Evolutionary conservation across 2,329 filamentous ascomycete genomes (phyloP).

Genomic region (Fusarium nematophilum): DNA sequence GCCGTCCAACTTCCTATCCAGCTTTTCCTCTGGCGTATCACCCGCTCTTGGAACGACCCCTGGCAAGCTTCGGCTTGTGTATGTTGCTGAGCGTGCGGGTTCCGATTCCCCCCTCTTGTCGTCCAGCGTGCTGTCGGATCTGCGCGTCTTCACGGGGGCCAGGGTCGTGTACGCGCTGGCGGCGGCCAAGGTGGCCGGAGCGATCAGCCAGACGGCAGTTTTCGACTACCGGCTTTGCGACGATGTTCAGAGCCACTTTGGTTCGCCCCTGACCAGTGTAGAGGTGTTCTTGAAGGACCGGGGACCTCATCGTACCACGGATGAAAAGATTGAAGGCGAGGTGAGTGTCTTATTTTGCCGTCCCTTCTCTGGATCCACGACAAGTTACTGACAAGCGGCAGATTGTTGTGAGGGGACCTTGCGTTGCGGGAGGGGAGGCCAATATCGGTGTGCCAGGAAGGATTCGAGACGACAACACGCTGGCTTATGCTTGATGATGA

Average conservation of each 20-base stretch:
- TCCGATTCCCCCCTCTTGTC: conserved; percentile 72
- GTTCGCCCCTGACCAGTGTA: conserved; percentile 80
- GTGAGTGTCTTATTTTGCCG: conserved; percentile 56
- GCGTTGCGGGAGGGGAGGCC: conserved; percentile 75
- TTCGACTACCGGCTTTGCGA: conserved; percentile 81
- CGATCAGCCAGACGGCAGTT: conserved; percentile 86
- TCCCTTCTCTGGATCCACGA: not conserved
- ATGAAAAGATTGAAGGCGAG: conserved; percentile 71
- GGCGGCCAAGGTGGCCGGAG: conserved; percentile 84
- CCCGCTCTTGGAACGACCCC: conserved; percentile 70
- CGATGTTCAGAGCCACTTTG: conserved; percentile 72
- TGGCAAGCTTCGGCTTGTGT: conserved; percentile 83
- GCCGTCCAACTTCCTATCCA: conserved; percentile 61
- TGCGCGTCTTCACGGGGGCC: conserved; percentile 83
- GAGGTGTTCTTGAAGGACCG: conserved; percentile 81
- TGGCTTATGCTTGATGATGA: conserved; percentile 63
- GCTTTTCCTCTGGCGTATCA: conserved; percentile 67
- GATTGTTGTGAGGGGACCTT: conserved; percentile 79
- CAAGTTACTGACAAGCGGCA: conserved; percentile 47
- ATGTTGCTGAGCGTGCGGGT: conserved; percentile 79
- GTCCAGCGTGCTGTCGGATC: conserved; percentile 77
- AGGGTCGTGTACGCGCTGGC: conserved; percentile 88
- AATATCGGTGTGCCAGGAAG: conserved; percentile 71
- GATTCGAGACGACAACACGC: conserved; percentile 78
- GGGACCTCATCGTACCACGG: conserved; percentile 69